Percentiles rank a stretch among this genome's conserved stretches.
These are phyloP conservation scores for Tolypocladium guangdongense DNA, from an alignment of 2,329 filamentous ascomycete genomes.

Conservation along the genomic window DNA sequence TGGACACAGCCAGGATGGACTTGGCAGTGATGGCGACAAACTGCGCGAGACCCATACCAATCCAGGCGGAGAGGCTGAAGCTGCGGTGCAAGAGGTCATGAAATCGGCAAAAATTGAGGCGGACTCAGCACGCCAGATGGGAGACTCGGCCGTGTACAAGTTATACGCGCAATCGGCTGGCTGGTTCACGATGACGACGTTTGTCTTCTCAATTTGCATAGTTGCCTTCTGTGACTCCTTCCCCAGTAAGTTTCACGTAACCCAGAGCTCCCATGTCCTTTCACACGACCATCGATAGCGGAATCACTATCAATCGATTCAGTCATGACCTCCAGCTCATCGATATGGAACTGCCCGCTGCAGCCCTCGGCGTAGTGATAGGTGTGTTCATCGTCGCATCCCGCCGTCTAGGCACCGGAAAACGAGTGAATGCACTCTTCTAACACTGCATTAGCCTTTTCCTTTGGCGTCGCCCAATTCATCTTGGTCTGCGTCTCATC, in stretches of 20 bases:
- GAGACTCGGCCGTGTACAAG: slow-evolving; percentile 7
- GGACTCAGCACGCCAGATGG: slow-evolving; percentile 2
- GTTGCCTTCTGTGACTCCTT: slow-evolving; percentile 15
- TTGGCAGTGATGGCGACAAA: neutral
- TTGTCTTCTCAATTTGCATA: slow-evolving; percentile 11
- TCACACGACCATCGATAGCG: slow-evolving; percentile 21
- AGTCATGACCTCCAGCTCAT: slow-evolving; percentile 28
- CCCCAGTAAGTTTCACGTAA: slow-evolving; percentile 6
- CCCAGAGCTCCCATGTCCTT: slow-evolving; percentile 20
- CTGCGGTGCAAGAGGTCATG: neutral
- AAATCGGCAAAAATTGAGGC: neutral
- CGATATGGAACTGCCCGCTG: slow-evolving; percentile 22
- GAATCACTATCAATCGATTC: slow-evolving; percentile 25
- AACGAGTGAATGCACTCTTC: no score
- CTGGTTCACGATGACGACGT: slow-evolving; percentile 11
- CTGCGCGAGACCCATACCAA: neutral
- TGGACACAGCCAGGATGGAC: neutral
- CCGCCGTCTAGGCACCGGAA: neutral
- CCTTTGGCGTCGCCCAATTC: slow-evolving; percentile 1
- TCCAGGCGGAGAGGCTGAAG: neutral
- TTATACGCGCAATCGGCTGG: slow-evolving; percentile 16
- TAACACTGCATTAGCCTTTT: neutral
- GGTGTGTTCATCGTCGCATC: neutral
- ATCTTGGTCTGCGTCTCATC: slow-evolving; percentile 19
- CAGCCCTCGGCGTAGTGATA: slow-evolving; percentile 11